phyloP scores from a whole-genome alignment of 305 asterid genomes.

The Withania somnifera region DNA sequence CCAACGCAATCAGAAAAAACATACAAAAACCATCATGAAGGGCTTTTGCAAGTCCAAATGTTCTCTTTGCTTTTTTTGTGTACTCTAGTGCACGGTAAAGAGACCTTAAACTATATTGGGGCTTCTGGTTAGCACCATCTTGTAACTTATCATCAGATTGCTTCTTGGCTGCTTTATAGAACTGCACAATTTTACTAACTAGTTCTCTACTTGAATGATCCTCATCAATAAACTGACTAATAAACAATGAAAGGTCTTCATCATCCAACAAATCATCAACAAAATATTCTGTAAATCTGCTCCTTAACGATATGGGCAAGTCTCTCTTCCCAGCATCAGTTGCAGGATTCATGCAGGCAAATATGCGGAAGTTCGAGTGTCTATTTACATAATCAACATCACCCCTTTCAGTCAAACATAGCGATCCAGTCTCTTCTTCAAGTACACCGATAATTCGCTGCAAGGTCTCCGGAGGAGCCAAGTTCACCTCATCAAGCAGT shows the following conservation, averaged over 20 bases:
- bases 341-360: conserved; percentile 99
- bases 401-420: conserved; percentile 93
- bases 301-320: conserved; percentile 59
- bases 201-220: conserved; percentile 27
- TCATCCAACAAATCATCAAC: conserved; percentile 88
- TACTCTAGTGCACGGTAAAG: conserved; percentile 86
- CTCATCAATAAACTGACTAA: conserved; percentile 48
- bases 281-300: conserved; percentile 88
- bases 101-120: conserved; percentile 94
- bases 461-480: conserved; percentile 98
- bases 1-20: conserved; percentile 74
- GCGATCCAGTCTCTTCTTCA: conserved; percentile 81
- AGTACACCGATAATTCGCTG: conserved; percentile 90
- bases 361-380: conserved; percentile 68
- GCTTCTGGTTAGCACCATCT: conserved; percentile 99
- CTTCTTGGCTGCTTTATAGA: conserved; percentile 73
- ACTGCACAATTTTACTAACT: conserved; percentile 41
- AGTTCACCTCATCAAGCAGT: conserved; percentile 93
- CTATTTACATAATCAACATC: conserved; percentile 65
- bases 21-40: conserved; percentile 88
- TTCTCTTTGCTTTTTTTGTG: conserved; percentile 44
- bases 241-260: conserved; percentile 70
- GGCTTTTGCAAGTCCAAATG: conserved; percentile 45
- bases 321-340: conserved; percentile 99
- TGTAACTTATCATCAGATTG: conserved; percentile 77